A percentile compares a stretch with the other conserved stretches of the same genome.
Conservation (phyloP, 352 stramenopile genomes). For the Phytophthora niederhauseri region DNA sequence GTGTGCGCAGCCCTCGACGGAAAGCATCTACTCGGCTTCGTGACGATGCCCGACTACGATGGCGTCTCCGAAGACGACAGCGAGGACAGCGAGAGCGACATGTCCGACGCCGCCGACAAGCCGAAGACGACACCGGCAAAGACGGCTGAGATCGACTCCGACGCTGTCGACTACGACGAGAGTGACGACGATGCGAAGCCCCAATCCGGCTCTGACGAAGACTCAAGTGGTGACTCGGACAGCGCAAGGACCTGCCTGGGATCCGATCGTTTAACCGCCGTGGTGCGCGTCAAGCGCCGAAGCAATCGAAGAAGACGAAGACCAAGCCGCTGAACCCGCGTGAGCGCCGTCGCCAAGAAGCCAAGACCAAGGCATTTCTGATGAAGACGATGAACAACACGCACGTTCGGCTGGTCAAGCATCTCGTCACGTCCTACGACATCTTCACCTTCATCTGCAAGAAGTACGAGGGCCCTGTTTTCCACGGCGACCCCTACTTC, state of each 20-base stretch:
- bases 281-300: background rate
- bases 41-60: background rate
- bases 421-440: background rate
- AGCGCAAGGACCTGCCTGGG: background rate
- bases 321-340: background rate
- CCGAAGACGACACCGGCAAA: background rate
- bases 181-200: background rate
- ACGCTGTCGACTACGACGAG: background rate
- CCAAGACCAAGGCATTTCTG: slow-evolving; percentile 1
- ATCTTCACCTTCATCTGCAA: slow-evolving; percentile 5
- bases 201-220: background rate
- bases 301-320: background rate
- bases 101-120: background rate
- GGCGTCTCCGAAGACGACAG: background rate
- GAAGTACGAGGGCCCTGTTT: slow-evolving; percentile 3
- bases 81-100: background rate
- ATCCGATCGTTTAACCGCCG: background rate
- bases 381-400: slow-evolving; percentile 14
- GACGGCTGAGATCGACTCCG: background rate
- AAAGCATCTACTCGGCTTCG: slow-evolving; percentile 10
- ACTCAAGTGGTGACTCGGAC: background rate
- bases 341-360: background rate
- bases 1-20: slow-evolving; percentile 9
- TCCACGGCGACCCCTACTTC: slow-evolving; percentile 7
- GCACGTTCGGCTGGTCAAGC: background rate